These are phyloP conservation scores for Penicillium glabrum DNA, from an alignment of 2,329 filamentous ascomycete genomes.

Conservation along the genomic window DNA sequence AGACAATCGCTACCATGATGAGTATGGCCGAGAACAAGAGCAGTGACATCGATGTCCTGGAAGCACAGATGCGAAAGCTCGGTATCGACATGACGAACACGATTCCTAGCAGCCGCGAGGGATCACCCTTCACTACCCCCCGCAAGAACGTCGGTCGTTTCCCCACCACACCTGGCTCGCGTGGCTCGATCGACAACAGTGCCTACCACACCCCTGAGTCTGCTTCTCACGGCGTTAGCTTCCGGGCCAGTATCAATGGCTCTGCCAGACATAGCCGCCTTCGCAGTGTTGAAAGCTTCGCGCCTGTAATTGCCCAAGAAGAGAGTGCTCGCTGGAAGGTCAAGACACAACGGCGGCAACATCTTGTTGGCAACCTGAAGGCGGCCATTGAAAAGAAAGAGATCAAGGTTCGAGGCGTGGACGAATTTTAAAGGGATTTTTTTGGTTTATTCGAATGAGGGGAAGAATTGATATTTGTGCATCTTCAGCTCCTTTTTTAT, in stretches of 20 bases:
- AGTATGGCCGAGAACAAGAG: constrained; percentile 87
- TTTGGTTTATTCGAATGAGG: neutral
- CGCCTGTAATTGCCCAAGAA: constrained; percentile 24
- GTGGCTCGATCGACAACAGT: constrained; percentile 36
- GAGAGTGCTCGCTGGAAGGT: constrained; percentile 37
- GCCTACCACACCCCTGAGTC: constrained; percentile 46
- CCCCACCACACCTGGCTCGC: constrained; percentile 41
- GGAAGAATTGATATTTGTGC: constrained; percentile 4
- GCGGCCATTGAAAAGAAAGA: constrained; percentile 36
- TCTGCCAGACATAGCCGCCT: constrained; percentile 33
- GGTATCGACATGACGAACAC: constrained; percentile 45
- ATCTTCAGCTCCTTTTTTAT: constrained; percentile 1
- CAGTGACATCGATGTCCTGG: constrained; percentile 85
- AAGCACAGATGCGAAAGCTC: constrained; percentile 78
- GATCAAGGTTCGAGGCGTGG: constrained; percentile 32
- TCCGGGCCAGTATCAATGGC: constrained; percentile 37
- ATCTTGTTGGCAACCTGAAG: constrained; percentile 37
- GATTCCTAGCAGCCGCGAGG: constrained; percentile 32
- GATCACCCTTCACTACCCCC: constrained; percentile 39
- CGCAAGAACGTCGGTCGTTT: constrained; percentile 32
- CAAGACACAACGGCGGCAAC: constrained; percentile 36
- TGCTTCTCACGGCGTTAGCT: constrained; percentile 29
- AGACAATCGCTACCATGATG: constrained; percentile 91
- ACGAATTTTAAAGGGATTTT: constrained; percentile 26
- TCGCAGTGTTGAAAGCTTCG: constrained; percentile 29